Evolutionary conservation across 371 early-diverging fungal genomes (phyloP), one percentile per base, ranked within the genome.

Genomic region (Mortierella sp.): DNA sequence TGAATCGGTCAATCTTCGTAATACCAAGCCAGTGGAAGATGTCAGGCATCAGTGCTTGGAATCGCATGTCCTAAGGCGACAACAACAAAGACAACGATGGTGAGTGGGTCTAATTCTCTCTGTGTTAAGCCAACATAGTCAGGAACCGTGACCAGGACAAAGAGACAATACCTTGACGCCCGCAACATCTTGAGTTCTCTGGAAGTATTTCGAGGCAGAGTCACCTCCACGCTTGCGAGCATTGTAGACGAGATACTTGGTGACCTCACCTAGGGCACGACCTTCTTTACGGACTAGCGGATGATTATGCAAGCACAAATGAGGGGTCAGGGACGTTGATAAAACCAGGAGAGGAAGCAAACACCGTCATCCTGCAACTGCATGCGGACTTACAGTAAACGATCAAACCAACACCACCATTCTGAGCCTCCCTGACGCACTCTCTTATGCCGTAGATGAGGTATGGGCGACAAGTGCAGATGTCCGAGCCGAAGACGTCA

Each of bases 11-110:
- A 79, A 97, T 96, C 80, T 95, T 96, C 59, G 89, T 87, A 66
- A 97, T 93, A 28, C 98, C 97, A 25, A 97, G 81, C 98, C 98
- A 97, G 69, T 97, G 98, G 73, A 97, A 82, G 3, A 96, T 95
- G 79, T 97, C 98, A n/a, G 98, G 98, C 98, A 97, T 97, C 57
- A 96, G 80, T 3, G 96, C 96, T 77, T 97, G 98, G 93, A 96
- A 97, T 21, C 98, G 86, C 94, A 96, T 94, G 69, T 97, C 98
- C 83, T 49, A 49, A 27, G 16, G 47, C 8, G 4, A 31, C 14
- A 46, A 51, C 25, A 21, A n/a, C 16, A 22, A 7, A 17, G 8
- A 29, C 12, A 60, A 25, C 24, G 29, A 17, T 40, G n/a, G 34
- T 34, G 34, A 34, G 10, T 34, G 4, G 34, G 4, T 34, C 34